A percentile compares a stretch with the other conserved stretches of the same genome.
phyloP scores from a whole-genome alignment of 305 asterid species.

The Fraxinus albicans region DNA sequence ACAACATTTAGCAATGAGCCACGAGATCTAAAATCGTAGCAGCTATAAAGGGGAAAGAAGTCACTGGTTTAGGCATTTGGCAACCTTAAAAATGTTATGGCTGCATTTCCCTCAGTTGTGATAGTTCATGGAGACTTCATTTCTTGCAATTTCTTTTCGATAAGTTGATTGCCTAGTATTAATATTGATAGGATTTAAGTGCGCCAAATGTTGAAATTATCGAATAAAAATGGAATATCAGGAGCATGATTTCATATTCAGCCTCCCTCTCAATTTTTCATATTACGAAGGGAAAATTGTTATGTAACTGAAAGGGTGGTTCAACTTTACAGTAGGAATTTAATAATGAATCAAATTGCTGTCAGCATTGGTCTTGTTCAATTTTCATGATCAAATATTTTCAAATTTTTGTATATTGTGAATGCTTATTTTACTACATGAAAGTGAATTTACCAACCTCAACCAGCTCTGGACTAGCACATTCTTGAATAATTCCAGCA shows the following conservation, averaged over 20 bases:
- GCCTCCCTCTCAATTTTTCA: neutral
- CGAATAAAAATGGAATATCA: neutral
- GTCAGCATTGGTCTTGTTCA: neutral
- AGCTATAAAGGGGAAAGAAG: too few relatives aligned
- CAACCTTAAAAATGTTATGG: neutral
- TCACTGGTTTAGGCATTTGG: too few relatives aligned
- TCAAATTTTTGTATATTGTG: neutral
- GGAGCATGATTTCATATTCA: neutral
- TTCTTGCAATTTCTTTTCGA: neutral
- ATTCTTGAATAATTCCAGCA: constrained; percentile 84
- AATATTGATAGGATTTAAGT: neutral
- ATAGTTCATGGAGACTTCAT: neutral
- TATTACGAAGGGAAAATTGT: too few relatives aligned
- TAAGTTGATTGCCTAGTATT: neutral
- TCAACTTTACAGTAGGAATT: neutral
- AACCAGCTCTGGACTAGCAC: constrained; percentile 83
- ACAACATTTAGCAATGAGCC: too few relatives aligned
- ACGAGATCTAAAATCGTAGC: too few relatives aligned
- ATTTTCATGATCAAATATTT: neutral
- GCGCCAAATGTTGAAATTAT: neutral
- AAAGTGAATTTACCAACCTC: constrained; percentile 47
- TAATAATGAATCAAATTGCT: neutral
- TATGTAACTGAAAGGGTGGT: too few relatives aligned
- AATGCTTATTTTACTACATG: neutral
- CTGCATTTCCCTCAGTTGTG: neutral